Percentiles rank a stretch among this genome's conserved stretches.
Evolutionary conservation across 1,139 yeast genomes (phyloP).

Genomic region (Torulaspora globosa): DNA sequence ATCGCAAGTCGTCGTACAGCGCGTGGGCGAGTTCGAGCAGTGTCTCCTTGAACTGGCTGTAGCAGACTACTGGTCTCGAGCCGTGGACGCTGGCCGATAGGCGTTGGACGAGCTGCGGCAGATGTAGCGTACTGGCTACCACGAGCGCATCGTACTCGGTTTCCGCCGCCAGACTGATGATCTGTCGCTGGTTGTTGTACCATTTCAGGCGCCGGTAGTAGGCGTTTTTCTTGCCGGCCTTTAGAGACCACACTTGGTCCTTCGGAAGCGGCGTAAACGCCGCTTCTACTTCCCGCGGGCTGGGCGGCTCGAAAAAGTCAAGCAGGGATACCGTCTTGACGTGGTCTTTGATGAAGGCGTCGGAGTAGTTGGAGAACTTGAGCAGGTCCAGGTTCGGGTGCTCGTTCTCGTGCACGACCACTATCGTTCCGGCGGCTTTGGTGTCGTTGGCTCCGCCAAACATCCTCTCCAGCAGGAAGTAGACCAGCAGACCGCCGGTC

Average conservation of each 20-base stretch:
- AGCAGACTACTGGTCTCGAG: slow-evolving; percentile 79
- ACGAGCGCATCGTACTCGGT: slow-evolving; percentile 75
- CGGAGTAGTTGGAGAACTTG: slow-evolving; percentile 59
- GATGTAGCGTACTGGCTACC: slow-evolving; percentile 66
- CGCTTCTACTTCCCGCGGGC: slow-evolving; percentile 44
- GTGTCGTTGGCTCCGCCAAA: slow-evolving; percentile 46
- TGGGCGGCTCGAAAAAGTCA: slow-evolving; percentile 74
- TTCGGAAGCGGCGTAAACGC: slow-evolving; percentile 47
- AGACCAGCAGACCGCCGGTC: slow-evolving; percentile 79
- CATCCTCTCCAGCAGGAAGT: slow-evolving; percentile 87
- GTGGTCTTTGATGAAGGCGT: slow-evolving; percentile 48
- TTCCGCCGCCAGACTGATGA: slow-evolving; percentile 46
- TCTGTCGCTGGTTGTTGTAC: slow-evolving; percentile 46
- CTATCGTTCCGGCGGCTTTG: slow-evolving; percentile 52
- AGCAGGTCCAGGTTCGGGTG: slow-evolving; percentile 78
- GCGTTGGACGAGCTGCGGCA: slow-evolving; percentile 59
- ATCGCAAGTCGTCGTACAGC: slow-evolving; percentile 59
- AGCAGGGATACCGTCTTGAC: slow-evolving; percentile 71
- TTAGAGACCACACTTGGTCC: slow-evolving; percentile 53
- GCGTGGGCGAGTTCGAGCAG: slow-evolving; percentile 69
- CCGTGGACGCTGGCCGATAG: slow-evolving; percentile 73
- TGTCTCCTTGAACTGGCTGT: slow-evolving; percentile 74
- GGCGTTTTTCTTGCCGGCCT: slow-evolving; percentile 59
- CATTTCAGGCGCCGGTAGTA: slow-evolving; percentile 56
- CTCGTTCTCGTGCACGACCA: slow-evolving; percentile 85